Conservation (phyloP, 768 basidiomycete species). For the Solioccasus polychromus region DNA sequence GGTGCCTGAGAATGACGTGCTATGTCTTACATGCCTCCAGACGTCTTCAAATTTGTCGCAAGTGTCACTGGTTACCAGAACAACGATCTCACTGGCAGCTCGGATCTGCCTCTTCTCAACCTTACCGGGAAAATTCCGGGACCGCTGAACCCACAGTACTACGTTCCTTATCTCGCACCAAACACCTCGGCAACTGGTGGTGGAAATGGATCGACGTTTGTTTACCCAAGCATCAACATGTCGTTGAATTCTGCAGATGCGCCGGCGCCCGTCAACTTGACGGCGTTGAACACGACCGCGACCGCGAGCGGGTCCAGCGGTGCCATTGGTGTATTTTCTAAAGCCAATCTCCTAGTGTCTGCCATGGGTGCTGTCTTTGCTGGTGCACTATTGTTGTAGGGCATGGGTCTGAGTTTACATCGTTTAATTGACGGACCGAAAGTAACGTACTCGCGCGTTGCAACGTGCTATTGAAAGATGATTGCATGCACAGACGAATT, state of each 20-base stretch:
- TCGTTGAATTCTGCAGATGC: slow-evolving; percentile 28
- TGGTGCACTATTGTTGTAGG: slow-evolving; percentile 15
- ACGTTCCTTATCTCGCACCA: slow-evolving; percentile 43
- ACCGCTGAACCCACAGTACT: slow-evolving; percentile 37
- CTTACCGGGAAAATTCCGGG: slow-evolving; percentile 38
- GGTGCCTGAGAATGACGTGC: background rate
- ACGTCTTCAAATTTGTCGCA: slow-evolving; percentile 54
- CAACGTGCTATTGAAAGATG: background rate
- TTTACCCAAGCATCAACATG: slow-evolving; percentile 31
- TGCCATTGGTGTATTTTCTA: slow-evolving; percentile 2
- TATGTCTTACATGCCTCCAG: too few relatives aligned
- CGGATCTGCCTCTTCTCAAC: slow-evolving; percentile 37
- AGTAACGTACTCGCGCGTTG: slow-evolving; percentile 3
- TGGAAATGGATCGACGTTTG: slow-evolving; percentile 40
- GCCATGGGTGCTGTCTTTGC: slow-evolving; percentile 10
- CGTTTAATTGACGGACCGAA: slow-evolving; percentile 2
- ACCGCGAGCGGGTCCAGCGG: slow-evolving; percentile 5
- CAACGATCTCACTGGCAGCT: slow-evolving; percentile 27
- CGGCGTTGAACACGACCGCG: slow-evolving; percentile 10
- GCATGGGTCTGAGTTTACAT: background rate
- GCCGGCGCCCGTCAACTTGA: slow-evolving; percentile 40
- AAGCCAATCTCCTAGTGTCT: slow-evolving; percentile 3
- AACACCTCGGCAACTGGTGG: slow-evolving; percentile 33
- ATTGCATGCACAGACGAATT: background rate
- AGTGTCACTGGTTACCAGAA: slow-evolving; percentile 44